Base-by-base conservation (phyloP, 192 early-diverging fungal species). In the Lobulomyces angularis region DNA sequence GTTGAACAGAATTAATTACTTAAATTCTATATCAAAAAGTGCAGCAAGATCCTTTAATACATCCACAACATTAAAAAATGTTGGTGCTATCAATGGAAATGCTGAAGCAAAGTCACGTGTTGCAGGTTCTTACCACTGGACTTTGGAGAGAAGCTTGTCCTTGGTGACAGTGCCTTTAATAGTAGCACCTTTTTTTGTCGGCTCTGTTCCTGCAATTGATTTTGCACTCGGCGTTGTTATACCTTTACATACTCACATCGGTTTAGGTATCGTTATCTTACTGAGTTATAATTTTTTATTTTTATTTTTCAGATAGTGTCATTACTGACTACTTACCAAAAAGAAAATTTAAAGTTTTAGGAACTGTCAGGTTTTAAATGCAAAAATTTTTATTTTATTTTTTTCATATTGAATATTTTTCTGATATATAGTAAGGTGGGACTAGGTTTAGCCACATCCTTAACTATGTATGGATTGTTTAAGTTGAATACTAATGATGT, bases 121-220 rank as follows among this genome's bases (percentile, higher is more conserved):
- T 28, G 73, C 85, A 53, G 94, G 94, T 17, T 86, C 86, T 30
- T 85, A 89, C 61, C 94, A 95, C 71, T 97, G 94, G 94, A 77
- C 83, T 71, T 69, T 81, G 55, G 94, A 97, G 56, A 89, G 94
- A 32, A 75, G 71, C n/a, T 55, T 90, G 16, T 74, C 81, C 31
- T 18, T 85, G 27, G 71, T 80, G 17, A 51, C 82, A 42, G 51
- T 88, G 18, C 89, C 90, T 17, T 55, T 93, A 19, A 55, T 90
- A 31, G 76, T 62, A 11, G 74, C 79, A n/a, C 82, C 86, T 27
- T 62, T 86, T 29, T 50, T 79, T 43, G 62, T 73, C 25, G 93
- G 93, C n/a, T 71, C 86, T 32, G 65, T 80, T 51, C 82, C 90
- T 5, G 69, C 86, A 45, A 84, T 87, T 56, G 93, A 97, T 53